A percentile compares a stretch with the other conserved stretches of the same genome.
Conservation (phyloP, 2,329 filamentous ascomycete genomes). For the Monosporascus ibericus region DNA sequence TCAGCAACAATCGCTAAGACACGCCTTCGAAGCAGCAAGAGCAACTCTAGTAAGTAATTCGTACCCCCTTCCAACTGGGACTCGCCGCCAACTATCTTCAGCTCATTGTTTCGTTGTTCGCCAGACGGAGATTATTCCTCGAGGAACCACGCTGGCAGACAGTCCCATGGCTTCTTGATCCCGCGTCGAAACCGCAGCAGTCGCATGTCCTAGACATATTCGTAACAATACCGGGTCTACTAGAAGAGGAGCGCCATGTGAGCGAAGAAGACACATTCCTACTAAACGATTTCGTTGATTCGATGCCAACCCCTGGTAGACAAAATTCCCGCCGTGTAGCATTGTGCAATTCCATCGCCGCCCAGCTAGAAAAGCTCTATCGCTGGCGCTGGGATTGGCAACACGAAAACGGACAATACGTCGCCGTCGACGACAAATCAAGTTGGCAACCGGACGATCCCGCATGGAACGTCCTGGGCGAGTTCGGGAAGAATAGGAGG, state of each 20-base stretch:
- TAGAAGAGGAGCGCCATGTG: slow-evolving; percentile 6
- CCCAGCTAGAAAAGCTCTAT: slow-evolving; percentile 11
- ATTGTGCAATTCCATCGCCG: slow-evolving; percentile 3
- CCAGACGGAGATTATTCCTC: slow-evolving; percentile 11
- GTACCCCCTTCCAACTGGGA: neutral
- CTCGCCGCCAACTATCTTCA: neutral
- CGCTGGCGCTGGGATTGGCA: slow-evolving; percentile 15
- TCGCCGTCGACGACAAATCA: neutral
- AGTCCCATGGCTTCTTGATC: slow-evolving; percentile 10
- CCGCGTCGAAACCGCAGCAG: slow-evolving; percentile 8
- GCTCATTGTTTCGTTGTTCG: slow-evolving; percentile 11
- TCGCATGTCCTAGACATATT: slow-evolving; percentile 12
- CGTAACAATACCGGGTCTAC: slow-evolving; percentile 11
- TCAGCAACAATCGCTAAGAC: slow-evolving; percentile 11
- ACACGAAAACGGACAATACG: slow-evolving; percentile 6
- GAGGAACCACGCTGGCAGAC: slow-evolving; percentile 10
- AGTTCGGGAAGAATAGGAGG: neutral
- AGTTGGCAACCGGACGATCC: slow-evolving; percentile 1
- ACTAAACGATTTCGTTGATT: too few relatives aligned
- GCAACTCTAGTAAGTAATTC: slow-evolving; percentile 8
- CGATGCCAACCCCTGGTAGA: too few relatives aligned
- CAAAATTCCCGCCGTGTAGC: neutral
- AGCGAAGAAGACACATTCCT: neutral
- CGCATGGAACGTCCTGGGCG: neutral
- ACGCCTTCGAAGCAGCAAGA: slow-evolving; percentile 14